Evolutionary conservation across 2,329 filamentous ascomycete species (phyloP), one percentile per base, ranked within the genome.

Genomic region (Pezicula neosporulosa): DNA sequence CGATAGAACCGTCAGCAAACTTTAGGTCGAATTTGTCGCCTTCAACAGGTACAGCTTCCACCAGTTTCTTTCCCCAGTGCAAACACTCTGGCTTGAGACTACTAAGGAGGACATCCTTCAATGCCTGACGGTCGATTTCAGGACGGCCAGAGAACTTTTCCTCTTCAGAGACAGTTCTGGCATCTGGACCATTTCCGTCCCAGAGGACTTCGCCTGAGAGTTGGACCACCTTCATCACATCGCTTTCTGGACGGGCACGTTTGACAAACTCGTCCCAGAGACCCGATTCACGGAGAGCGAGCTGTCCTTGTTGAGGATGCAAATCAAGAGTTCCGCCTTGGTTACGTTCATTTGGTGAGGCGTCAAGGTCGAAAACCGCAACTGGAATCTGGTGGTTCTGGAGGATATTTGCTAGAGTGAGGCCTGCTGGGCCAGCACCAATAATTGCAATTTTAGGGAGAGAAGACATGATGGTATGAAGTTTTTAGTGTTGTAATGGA

Each of bases 291-390:
- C 53, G 39, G n/a, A 68, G 56, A 3, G 66, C 66, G 16, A 50
- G 56, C 51, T 68, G 67, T 0, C 67, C 67, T 0, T 56, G 52
- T 19, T 61, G 44, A 3, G 60, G 57, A 42, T 68, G 67, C 48
- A 81, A 76, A 47, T 78, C 78, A 5, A 81, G 64, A 24, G 77
- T 77, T 1, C 77, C 78, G 2, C 58, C 58, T 53, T 59, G 55
- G 10, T 47, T 53, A 10, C 56, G 55, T 35, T 44, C 45, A 24
- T 42, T 35, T 27, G 48, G 52, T 10, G 44, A 39, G 3, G 24
- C n/a, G 16, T 69, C 64, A 4, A 63, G 61, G 52, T 70, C 67
- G 42, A 65, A 70, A 15, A 70, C 44, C 8, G 52, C 58, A 43
- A 47, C 60, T 6, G 53, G 27, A 30, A 67, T 65, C 15, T 54